These are phyloP conservation scores for Populus tomentosa DNA, from an alignment of 441 rosid genomes.

Conservation along the genomic window DNA sequence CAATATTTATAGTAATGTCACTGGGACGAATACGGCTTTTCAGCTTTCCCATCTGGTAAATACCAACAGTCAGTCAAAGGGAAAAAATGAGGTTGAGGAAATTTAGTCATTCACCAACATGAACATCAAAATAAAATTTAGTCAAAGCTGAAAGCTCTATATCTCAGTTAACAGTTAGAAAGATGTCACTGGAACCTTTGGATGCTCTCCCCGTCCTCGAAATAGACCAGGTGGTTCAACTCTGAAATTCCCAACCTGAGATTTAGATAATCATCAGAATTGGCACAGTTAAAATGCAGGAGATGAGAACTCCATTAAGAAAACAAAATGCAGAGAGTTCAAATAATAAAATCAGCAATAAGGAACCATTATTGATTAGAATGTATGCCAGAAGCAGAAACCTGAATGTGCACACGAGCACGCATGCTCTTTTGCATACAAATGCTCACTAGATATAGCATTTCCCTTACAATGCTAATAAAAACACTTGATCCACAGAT, in stretches of 20 bases:
- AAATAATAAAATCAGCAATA: background rate
- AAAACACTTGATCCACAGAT: background rate
- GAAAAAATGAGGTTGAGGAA: background rate
- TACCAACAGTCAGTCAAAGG: slow-evolving; percentile 7
- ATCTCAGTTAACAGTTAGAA: slow-evolving; percentile 10
- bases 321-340: background rate
- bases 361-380: background rate
- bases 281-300: background rate
- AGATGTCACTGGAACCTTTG: slow-evolving; percentile 57
- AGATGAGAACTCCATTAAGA: background rate
- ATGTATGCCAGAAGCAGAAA: background rate
- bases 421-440: background rate
- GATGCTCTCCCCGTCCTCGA: slow-evolving; percentile 99
- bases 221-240: slow-evolving; percentile 99
- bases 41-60: slow-evolving; percentile 92
- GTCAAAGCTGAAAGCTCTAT: slow-evolving; percentile 8
- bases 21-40: slow-evolving; percentile 83
- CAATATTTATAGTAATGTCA: slow-evolving; percentile 94
- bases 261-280: slow-evolving; percentile 20
- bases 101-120: slow-evolving; percentile 3
- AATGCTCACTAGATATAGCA: background rate
- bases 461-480: background rate
- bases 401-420: background rate
- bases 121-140: slow-evolving; percentile 3
- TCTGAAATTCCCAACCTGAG: slow-evolving; percentile 98